Base-by-base conservation (phyloP, 1,284 basidiomycete species). In the Trametes polyzona region DNA sequence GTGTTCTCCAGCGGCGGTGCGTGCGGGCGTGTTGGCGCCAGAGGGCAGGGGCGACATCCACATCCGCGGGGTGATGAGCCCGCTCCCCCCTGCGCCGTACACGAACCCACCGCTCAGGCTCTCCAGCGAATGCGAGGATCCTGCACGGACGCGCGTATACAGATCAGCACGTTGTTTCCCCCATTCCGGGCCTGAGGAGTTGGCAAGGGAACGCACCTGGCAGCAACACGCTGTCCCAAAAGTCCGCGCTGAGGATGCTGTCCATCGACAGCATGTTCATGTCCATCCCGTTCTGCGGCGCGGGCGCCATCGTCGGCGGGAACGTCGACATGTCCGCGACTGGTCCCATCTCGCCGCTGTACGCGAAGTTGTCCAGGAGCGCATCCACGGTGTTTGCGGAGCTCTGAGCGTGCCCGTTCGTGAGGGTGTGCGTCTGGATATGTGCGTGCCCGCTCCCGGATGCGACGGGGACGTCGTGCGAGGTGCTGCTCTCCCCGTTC, bases 171-270 rank as follows among this genome's bases (percentile, higher is more conserved):
- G 27, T 36, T 23, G 44, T 16, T 29, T 3, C 36, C 5, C 37
- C 23, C 32, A 52, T 36, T 35, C 60, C 54, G 26, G 19, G 21
- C 44, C 47, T 58, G 16, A 49, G 21, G 42, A 23, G 23, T 16
- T 21, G 12, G 24, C 50, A 36, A 27, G 24, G 46, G 21, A 76
- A 55, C 86, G 59, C 65, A 90, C 90, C 91, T 65, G 90, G 91
- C 41, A 93, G 86, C 29, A 93, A 81, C 61, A 93, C 84, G 66
- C 80, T 92, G 70, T 93, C 91, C 91, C 90, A 93, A 70, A 93
- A 93, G 37, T 83, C 83, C 55, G 78, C 83, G 61, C 83, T 87
- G 55, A 93, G 76, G 49, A 93, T 87, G 67, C 84, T 87, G 65
- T 92, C 90, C 86, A 93, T 91, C 43, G 88, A 86, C 59, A 92